Evolutionary conservation across 2,329 filamentous ascomycete species (phyloP), one percentile per base, ranked within the genome.

Genomic region (Monilinia laxa): DNA sequence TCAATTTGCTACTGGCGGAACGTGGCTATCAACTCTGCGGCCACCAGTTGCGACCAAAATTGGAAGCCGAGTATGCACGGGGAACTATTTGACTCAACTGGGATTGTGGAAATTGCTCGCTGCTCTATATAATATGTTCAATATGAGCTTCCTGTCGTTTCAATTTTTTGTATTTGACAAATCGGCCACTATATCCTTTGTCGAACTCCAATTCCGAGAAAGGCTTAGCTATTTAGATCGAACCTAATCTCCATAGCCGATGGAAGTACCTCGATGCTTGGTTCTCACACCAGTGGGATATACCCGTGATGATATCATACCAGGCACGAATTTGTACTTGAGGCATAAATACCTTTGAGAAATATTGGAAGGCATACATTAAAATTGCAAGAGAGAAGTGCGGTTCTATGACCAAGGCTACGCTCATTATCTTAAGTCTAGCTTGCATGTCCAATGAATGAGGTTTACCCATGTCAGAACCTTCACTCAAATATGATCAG

Each of bases 1-100:
- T 35, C 31, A 35, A 35, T 35, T 35, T 35, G 31, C 5, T 35
- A 35, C 79, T 1, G 81, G 84, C 0, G 82, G 81, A 74, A 82
- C 84, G 5, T 82, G 0, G 80, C 80, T 4, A 78, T 81, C 64
- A 81, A 79, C 55, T 76, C 79, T 0, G 80, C 76, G 65, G 76
- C 81, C 3, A 71, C 78, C 1, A 89, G 90, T 75, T 81, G 80
- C 0, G 81, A 79, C 64, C 79, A 78, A 31, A 77, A 81, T 3
- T 28, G 62, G 53, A 18, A 57, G 16, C 40, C 45, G 53, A 3
- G 54, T 57, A 16, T 57, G 62, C 31, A 64, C 51, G n/a, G 62
- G 53, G 2, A 35, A 35, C 11, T 28, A 57, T 57, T 40, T 57
- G 1, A 53, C 45, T 2, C 42, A 52, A n/a, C 28, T 64, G 18